These are phyloP conservation scores for Colletotrichum euphorbiae DNA, from an alignment of 2,329 filamentous ascomycete genomes.

Conservation along the genomic window DNA sequence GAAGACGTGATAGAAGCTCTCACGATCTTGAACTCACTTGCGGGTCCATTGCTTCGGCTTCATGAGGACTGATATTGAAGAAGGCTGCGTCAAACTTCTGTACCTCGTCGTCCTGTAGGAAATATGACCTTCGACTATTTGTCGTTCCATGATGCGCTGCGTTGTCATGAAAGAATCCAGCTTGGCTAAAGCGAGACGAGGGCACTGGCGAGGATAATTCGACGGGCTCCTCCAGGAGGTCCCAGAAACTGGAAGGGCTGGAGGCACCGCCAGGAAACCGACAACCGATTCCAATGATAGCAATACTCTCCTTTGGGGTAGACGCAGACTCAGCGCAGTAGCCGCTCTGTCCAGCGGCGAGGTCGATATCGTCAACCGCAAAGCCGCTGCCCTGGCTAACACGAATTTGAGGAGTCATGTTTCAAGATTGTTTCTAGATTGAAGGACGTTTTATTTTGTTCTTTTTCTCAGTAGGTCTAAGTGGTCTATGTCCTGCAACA, in stretches of 20 bases:
- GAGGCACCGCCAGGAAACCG: slow-evolving; percentile 42
- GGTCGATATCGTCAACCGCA: too few relatives aligned
- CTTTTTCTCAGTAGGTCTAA: too few relatives aligned
- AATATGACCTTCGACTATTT: slow-evolving; percentile 39
- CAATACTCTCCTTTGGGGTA: slow-evolving; percentile 41
- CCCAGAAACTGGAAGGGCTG: slow-evolving; percentile 42
- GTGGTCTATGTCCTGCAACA: too few relatives aligned
- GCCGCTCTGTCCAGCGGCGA: too few relatives aligned
- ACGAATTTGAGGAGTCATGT: too few relatives aligned
- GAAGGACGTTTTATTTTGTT: too few relatives aligned
- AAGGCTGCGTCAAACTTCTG: slow-evolving; percentile 44
- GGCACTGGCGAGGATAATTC: slow-evolving; percentile 2
- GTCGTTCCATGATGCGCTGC: slow-evolving; percentile 33
- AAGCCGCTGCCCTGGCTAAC: too few relatives aligned
- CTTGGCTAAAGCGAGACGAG: background rate
- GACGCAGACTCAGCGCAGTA: too few relatives aligned
- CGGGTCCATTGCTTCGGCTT: slow-evolving; percentile 49
- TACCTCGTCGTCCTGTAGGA: slow-evolving; percentile 42
- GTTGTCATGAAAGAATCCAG: slow-evolving; percentile 15
- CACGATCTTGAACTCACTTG: too few relatives aligned
- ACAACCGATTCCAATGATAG: slow-evolving; percentile 43
- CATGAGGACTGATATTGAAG: slow-evolving; percentile 45
- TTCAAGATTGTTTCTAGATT: too few relatives aligned
- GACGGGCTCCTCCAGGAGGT: slow-evolving; percentile 36
- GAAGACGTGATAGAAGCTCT: too few relatives aligned